A percentile compares a stretch with the other conserved stretches of the same genome.
phyloP scores from a whole-genome alignment of 495 filamentous ascomycete species.

The Aspergillus campestris region DNA sequence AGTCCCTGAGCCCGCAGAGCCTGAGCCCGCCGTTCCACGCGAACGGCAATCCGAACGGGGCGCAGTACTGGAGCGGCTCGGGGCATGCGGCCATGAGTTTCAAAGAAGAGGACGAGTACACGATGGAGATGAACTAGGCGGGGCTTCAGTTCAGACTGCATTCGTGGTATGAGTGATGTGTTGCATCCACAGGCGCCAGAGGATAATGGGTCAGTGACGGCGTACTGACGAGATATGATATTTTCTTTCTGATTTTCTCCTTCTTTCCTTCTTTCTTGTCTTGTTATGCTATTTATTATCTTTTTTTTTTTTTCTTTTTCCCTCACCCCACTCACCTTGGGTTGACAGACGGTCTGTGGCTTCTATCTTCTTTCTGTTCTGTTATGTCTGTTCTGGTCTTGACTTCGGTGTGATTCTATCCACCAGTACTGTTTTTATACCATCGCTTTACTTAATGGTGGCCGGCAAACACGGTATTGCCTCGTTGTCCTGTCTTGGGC shows the following conservation, averaged over 20 bases:
- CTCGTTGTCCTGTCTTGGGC: no score
- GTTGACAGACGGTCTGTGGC: conserved; percentile 9
- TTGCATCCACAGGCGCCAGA: conserved; percentile 37
- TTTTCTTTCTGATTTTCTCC: conserved; percentile 7
- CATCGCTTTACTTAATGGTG: no score
- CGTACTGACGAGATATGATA: conserved; percentile 27
- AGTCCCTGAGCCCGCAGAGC: conserved; percentile 48
- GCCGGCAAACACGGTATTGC: no score
- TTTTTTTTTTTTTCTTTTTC: no score
- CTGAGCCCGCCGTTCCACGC: conserved; percentile 62
- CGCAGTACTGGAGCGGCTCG: conserved; percentile 65
- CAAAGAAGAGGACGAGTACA: conserved; percentile 88
- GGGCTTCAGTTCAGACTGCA: no score
- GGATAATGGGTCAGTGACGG: conserved; percentile 19
- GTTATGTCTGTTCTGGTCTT: background rate
- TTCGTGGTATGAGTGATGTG: conserved; percentile 12
- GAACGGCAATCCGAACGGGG: conserved; percentile 43
- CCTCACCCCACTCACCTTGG: no score
- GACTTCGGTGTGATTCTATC: no score
- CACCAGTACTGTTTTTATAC: no score
- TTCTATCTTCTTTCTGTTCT: conserved; percentile 9
- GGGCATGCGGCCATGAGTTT: conserved; percentile 62
- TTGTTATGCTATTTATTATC: conserved; percentile 8
- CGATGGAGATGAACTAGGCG: conserved; percentile 63
- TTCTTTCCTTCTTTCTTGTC: conserved; percentile 8